phyloP scores from a whole-genome alignment of 257 asterid species.

The Solanum ossicruentum region DNA sequence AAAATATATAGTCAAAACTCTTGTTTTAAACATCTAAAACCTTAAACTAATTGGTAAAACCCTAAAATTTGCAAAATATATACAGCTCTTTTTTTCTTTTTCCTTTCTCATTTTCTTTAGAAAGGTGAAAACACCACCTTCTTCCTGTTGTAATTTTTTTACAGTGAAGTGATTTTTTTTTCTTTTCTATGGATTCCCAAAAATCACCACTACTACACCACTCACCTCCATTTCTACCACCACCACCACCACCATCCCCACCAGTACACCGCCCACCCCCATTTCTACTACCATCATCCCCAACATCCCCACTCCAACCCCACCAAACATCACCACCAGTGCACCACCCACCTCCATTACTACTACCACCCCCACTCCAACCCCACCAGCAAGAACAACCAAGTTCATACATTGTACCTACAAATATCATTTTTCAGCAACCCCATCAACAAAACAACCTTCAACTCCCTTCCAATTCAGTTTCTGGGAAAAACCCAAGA shows the following conservation, averaged over 20 bases:
- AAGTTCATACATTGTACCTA: neutral
- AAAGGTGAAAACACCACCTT: neutral
- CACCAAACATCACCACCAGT: slow-evolving; percentile 5
- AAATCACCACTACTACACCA: slow-evolving; percentile 14
- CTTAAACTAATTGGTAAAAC: neutral
- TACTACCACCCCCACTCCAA: slow-evolving; percentile 11
- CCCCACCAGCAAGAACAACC: neutral
- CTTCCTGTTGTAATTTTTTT: neutral
- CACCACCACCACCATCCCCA: no score
- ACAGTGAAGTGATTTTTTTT: neutral
- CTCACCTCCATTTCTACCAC: neutral
- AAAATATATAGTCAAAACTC: neutral
- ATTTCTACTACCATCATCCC: neutral
- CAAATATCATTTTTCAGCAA: neutral
- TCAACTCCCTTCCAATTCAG: slow-evolving; percentile 28
- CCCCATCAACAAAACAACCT: slow-evolving; percentile 22
- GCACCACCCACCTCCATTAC: slow-evolving; percentile 2
- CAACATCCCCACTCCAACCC: neutral
- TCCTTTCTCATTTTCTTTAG: neutral
- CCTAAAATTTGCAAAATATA: neutral
- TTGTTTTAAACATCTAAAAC: neutral
- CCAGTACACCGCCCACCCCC: no score
- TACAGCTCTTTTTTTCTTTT: neutral
- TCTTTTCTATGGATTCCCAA: slow-evolving; percentile 29
- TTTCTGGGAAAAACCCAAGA: neutral